Evolutionary conservation across 2,329 filamentous ascomycete genomes (phyloP).

Genomic region (Cladosporium sp.): DNA sequence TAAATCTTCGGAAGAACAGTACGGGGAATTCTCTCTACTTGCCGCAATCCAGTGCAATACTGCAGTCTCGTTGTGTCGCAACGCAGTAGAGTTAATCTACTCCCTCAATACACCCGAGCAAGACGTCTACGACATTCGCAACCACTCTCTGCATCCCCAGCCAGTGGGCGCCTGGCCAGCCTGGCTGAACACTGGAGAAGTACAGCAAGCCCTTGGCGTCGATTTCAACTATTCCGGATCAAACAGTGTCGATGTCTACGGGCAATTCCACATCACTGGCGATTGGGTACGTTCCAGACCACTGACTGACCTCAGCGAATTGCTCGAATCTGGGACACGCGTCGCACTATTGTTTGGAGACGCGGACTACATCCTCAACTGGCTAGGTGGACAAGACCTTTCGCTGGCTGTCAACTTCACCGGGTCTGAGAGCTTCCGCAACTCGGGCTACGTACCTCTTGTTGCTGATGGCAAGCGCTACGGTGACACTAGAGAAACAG

Average conservation of each 20-base stretch:
- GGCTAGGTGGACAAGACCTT: slow-evolving; percentile 48
- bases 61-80: not conserved
- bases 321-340: slow-evolving; percentile 49
- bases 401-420: slow-evolving; percentile 57
- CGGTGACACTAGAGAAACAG: slow-evolving; percentile 56
- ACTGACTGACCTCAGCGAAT: slow-evolving; percentile 43
- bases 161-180: slow-evolving; percentile 50
- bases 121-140: slow-evolving; percentile 56
- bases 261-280: slow-evolving; percentile 47
- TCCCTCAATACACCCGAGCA: not conserved
- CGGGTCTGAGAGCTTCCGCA: slow-evolving; percentile 43
- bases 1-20: not conserved
- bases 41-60: not conserved
- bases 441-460: slow-evolving; percentile 55
- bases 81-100: not conserved
- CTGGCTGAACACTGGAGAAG: slow-evolving; percentile 56
- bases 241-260: slow-evolving; percentile 40
- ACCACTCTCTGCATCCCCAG: slow-evolving; percentile 58
- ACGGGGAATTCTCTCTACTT: not conserved
- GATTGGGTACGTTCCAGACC: slow-evolving; percentile 46
- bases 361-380: slow-evolving; percentile 53
- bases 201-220: slow-evolving; percentile 60
- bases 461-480: slow-evolving; percentile 51
- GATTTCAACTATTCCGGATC: slow-evolving; percentile 59
- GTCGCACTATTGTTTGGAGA: slow-evolving; percentile 70